Evolutionary conservation across 306 rosid genomes (phyloP).

Genomic region (Bauhinia variegata): DNA sequence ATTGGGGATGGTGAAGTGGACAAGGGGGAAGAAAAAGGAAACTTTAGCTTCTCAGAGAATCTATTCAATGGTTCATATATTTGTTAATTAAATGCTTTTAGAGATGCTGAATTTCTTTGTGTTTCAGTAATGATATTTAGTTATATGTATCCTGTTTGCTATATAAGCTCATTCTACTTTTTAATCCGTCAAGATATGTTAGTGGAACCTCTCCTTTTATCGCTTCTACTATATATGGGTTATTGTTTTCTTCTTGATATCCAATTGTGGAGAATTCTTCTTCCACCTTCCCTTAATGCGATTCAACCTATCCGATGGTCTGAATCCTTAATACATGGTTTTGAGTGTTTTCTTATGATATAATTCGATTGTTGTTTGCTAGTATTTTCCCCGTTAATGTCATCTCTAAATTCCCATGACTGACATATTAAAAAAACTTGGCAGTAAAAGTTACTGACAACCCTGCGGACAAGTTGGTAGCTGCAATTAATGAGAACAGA

Average conservation of each 20-base stretch:
- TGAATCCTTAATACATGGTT: conserved; percentile 1
- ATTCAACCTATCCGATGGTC: background rate
- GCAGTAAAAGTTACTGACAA: conserved; percentile 50
- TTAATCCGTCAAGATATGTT: background rate
- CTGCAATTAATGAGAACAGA: conserved; percentile 41
- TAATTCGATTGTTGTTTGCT: background rate
- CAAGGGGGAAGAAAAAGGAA: background rate
- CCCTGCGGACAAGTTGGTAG: conserved; percentile 48
- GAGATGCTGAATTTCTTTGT: background rate
- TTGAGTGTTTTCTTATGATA: background rate
- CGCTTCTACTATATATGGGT: background rate
- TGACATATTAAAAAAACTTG: conserved; percentile 30
- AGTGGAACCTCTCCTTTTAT: background rate
- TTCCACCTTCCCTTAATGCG: background rate
- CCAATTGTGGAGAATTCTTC: background rate
- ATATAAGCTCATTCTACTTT: background rate
- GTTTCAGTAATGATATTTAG: background rate
- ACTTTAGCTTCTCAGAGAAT: conserved; percentile 7
- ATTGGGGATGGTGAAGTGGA: conserved; percentile 7
- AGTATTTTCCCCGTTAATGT: conserved; percentile 6
- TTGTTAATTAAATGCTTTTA: conserved; percentile 6
- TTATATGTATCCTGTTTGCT: background rate
- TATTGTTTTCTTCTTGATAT: background rate
- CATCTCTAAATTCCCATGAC: conserved; percentile 8
- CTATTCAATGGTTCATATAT: background rate